A percentile compares a stretch with the other conserved stretches of the same genome.
phyloP scores from a whole-genome alignment of 2,329 filamentous ascomycete genomes.

The Cucurbitaria berberidis region DNA sequence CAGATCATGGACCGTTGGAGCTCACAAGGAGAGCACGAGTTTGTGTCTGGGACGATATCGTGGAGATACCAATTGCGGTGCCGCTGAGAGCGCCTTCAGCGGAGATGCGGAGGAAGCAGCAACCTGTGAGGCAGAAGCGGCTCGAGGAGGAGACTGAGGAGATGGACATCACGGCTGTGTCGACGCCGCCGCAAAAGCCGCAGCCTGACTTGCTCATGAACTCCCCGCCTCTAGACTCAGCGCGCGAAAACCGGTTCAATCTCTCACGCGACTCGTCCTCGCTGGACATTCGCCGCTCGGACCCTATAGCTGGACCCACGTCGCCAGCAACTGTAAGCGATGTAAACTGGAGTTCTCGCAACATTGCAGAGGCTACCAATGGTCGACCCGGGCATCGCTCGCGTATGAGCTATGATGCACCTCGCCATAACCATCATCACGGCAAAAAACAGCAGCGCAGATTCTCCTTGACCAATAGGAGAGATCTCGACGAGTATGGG shows the following conservation, averaged over 20 bases:
- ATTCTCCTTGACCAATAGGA: constrained; percentile 56
- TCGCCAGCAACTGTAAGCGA: constrained; percentile 47
- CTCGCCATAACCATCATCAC: constrained; percentile 39
- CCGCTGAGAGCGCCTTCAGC: constrained; percentile 83
- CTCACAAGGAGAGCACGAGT: constrained; percentile 88
- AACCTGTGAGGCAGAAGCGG: constrained; percentile 37
- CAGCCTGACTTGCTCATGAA: constrained; percentile 73
- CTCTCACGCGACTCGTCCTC: constrained; percentile 54
- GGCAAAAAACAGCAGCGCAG: constrained; percentile 47
- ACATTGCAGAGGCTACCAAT: constrained; percentile 16
- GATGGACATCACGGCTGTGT: constrained; percentile 82
- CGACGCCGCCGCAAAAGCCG: constrained; percentile 59
- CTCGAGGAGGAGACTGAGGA: constrained; percentile 71
- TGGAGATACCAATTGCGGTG: constrained; percentile 93
- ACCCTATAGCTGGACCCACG: constrained; percentile 22
- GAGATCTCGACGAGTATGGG: constrained; percentile 59
- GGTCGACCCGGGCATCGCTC: constrained; percentile 37
- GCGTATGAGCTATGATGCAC: constrained; percentile 52
- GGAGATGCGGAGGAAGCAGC: constrained; percentile 76
- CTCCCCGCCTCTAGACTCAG: constrained; percentile 57
- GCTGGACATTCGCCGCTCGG: constrained; percentile 44
- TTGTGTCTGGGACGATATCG: constrained; percentile 97
- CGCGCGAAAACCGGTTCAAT: constrained; percentile 56
- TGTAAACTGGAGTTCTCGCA: constrained; percentile 35
- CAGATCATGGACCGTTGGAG: constrained; percentile 91